Evolutionary conservation across 2,329 filamentous ascomycete genomes (phyloP).

Genomic region (Fusarium pseudoanthophilum): DNA sequence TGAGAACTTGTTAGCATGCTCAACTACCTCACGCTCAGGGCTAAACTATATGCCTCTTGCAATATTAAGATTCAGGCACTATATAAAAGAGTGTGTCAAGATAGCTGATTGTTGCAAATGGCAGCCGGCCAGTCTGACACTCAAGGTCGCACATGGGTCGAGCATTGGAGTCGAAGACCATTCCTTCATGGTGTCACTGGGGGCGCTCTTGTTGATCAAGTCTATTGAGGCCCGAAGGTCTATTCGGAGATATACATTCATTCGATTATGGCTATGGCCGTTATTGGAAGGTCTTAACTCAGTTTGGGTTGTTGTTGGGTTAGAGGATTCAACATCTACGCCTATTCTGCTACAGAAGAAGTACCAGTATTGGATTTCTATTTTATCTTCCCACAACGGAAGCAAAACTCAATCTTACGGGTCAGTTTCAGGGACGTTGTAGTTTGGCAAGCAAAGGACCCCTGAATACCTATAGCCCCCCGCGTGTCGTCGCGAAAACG

Average conservation of each 20-base stretch:
- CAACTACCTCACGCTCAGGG: slow-evolving; percentile 63
- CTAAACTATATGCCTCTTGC: slow-evolving; percentile 58
- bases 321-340: not conserved
- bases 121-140: slow-evolving; percentile 58
- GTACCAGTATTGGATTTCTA: not conserved
- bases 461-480: not conserved
- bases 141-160: slow-evolving; percentile 64
- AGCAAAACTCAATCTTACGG: not conserved
- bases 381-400: not conserved
- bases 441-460: not conserved
- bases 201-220: too few species aligned
- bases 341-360: not conserved
- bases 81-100: not conserved
- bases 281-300: not conserved
- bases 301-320: not conserved
- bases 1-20: slow-evolving; percentile 69
- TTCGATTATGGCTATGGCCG: too few species aligned
- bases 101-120: slow-evolving; percentile 20
- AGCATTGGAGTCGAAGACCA: slow-evolving; percentile 65
- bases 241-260: not conserved
- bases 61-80: not conserved
- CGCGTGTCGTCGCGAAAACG: not conserved
- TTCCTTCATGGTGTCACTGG: slow-evolving; percentile 53
- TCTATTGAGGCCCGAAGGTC: not conserved
- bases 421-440: not conserved